A percentile compares a stretch with the other conserved stretches of the same genome.
Evolutionary conservation across 2,329 filamentous ascomycete species (phyloP).

Genomic region (Ilyonectria sp.): DNA sequence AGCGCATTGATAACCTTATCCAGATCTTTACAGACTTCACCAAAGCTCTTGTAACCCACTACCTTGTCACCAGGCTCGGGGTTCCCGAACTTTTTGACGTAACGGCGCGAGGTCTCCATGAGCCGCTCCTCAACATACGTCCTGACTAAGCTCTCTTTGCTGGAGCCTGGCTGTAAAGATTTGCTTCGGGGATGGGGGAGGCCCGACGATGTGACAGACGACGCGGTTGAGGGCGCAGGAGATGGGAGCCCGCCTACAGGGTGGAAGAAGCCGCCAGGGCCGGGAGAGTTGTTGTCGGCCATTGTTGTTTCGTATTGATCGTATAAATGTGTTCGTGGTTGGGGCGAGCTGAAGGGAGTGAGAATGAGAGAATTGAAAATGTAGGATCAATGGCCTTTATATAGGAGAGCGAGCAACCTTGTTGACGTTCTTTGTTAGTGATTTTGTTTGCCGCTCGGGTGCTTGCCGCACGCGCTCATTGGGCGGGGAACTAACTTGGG

Average conservation of each 20-base stretch:
- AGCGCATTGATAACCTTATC: constrained; percentile 83
- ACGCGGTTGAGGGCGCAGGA: constrained; percentile 66
- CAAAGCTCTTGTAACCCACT: constrained; percentile 72
- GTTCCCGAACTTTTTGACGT: constrained; percentile 71
- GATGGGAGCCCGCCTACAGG: constrained; percentile 63
- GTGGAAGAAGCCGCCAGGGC: constrained; percentile 68
- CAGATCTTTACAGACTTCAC: constrained; percentile 81
- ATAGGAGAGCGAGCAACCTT: neutral
- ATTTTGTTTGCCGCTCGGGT: neutral
- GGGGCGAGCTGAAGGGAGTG: neutral
- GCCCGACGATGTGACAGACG: constrained; percentile 58
- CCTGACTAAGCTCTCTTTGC: constrained; percentile 72
- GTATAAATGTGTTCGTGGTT: neutral
- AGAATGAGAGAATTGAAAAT: neutral
- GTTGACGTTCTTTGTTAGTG: neutral
- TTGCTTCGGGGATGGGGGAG: constrained; percentile 71
- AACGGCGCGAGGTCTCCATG: constrained; percentile 69
- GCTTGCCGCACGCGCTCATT: neutral
- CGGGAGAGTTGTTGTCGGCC: constrained; percentile 27
- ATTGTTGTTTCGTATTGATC: neutral
- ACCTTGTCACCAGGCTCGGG: constrained; percentile 63
- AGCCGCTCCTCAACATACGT: constrained; percentile 70
- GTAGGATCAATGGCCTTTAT: neutral
- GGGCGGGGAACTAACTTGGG: neutral
- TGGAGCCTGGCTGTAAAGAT: constrained; percentile 69